Conservation (phyloP, 2,329 filamentous ascomycete species). For the Neofusicoccum parvum region DNA sequence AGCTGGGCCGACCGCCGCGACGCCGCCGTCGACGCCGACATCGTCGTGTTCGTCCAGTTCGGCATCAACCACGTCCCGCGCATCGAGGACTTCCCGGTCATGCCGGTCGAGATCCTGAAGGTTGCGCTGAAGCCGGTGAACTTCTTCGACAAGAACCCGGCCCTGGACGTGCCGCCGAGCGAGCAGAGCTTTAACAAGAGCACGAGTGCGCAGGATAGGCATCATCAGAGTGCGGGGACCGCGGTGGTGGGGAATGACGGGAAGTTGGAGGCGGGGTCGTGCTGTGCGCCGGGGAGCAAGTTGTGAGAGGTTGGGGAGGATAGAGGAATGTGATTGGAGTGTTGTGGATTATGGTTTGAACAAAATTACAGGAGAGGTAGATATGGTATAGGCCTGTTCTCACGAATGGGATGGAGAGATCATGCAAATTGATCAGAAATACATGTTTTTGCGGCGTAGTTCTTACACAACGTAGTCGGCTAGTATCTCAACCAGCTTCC, state of each 20-base stretch:
- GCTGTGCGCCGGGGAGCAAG: conserved; percentile 17
- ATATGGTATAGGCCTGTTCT: too few relatives aligned
- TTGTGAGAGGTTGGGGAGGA: neutral
- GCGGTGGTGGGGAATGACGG: conserved; percentile 1
- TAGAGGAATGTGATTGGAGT: too few relatives aligned
- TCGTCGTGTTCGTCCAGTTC: conserved; percentile 61
- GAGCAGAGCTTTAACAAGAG: conserved; percentile 52
- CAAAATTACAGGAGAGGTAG: too few relatives aligned
- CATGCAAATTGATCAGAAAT: too few relatives aligned
- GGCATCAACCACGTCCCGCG: conserved; percentile 60
- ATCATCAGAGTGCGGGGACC: conserved; percentile 31
- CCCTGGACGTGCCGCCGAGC: conserved; percentile 59
- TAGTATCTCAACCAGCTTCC: too few relatives aligned
- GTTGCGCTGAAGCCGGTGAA: conserved; percentile 61
- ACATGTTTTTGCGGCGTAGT: too few relatives aligned
- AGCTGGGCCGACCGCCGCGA: conserved; percentile 56
- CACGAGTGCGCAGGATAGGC: conserved; percentile 33
- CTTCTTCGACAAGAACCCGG: conserved; percentile 62
- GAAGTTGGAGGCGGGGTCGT: neutral
- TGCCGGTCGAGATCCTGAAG: conserved; percentile 61
- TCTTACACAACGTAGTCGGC: too few relatives aligned
- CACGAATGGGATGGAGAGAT: too few relatives aligned
- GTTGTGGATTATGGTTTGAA: too few relatives aligned
- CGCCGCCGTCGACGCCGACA: conserved; percentile 56
- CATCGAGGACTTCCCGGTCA: conserved; percentile 61